A percentile compares a stretch with the other conserved stretches of the same genome.
These are phyloP conservation scores for Leptomonas pyrrhocoris DNA, from an alignment of 208 protist species.

Conservation along the genomic window DNA sequence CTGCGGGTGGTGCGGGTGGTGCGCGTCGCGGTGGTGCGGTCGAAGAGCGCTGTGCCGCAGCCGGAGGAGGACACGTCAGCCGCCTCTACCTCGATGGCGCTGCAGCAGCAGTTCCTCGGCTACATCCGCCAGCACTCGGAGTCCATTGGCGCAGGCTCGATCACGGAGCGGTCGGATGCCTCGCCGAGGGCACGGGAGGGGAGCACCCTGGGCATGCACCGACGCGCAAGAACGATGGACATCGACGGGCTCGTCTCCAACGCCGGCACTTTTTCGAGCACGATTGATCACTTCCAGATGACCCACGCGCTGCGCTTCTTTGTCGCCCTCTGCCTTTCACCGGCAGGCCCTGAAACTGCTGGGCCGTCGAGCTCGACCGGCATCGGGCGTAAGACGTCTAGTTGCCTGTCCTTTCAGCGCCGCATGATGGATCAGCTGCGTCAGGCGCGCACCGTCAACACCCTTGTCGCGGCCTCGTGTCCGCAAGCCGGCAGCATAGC, in stretches of 20 bases:
- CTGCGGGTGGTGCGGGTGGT: constrained; percentile 32
- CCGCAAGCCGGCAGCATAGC: constrained; percentile 13
- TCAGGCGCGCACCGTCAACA: constrained; percentile 21
- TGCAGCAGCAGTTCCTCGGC: constrained; percentile 32
- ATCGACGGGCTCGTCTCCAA: constrained; percentile 14
- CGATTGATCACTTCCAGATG: constrained; percentile 31
- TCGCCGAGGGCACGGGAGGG: constrained; percentile 22
- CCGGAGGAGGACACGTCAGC: constrained; percentile 10
- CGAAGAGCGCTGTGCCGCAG: constrained; percentile 1
- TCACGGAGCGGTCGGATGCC: constrained; percentile 20
- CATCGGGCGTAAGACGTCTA: constrained; percentile 1
- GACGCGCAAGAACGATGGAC: constrained; percentile 30
- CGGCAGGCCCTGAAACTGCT: constrained; percentile 1
- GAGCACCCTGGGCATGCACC: constrained; percentile 12
- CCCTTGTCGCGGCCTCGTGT: constrained; percentile 14
- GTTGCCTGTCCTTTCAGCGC: constrained; percentile 23
- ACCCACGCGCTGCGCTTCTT: constrained; percentile 37
- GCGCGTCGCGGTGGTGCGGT: constrained; percentile 22
- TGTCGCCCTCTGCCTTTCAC: constrained; percentile 30
- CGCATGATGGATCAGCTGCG: constrained; percentile 28
- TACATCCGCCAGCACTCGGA: constrained; percentile 25
- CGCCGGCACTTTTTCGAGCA: constrained; percentile 20
- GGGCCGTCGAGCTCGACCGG: constrained; percentile 17
- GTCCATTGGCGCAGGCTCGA: constrained; percentile 16
- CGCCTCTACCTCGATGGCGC: constrained; percentile 5